Conservation (phyloP, 257 asterid species). For the Petunia secreta region DNA sequence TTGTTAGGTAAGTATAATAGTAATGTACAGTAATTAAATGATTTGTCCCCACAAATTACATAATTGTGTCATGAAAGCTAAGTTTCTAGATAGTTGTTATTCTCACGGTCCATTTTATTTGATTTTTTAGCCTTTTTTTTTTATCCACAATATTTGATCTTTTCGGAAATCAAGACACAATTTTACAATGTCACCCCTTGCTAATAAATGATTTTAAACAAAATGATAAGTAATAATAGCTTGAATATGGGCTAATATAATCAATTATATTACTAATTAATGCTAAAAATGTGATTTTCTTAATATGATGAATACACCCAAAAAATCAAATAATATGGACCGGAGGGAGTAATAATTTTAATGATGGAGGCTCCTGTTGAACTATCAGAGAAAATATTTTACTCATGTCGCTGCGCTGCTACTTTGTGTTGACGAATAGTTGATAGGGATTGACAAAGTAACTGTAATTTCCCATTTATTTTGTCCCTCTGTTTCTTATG, state of each 20-base stretch:
- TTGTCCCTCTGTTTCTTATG: not conserved
- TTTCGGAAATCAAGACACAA: no score
- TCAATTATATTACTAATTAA: no score
- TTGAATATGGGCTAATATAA: no score
- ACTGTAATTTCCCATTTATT: not conserved
- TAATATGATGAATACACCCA: no score
- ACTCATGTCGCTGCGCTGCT: not conserved
- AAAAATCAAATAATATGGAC: no score
- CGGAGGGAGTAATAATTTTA: not conserved
- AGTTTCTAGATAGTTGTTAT: not conserved
- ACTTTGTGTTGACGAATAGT: slow-evolving; percentile 3
- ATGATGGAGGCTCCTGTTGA: not conserved
- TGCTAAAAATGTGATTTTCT: no score
- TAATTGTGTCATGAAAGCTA: not conserved
- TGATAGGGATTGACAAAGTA: not conserved
- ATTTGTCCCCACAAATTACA: slow-evolving; percentile 1
- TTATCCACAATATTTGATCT: no score
- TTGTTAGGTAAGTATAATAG: not conserved
- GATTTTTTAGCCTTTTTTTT: no score
- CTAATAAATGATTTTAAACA: no score
- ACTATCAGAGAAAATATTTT: not conserved
- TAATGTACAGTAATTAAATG: not conserved
- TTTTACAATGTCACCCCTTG: no score
- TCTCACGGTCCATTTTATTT: no score
- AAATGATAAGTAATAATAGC: no score